Evolutionary conservation across 495 filamentous ascomycete genomes (phyloP).

Genomic region (Xeromyces bisporus): DNA sequence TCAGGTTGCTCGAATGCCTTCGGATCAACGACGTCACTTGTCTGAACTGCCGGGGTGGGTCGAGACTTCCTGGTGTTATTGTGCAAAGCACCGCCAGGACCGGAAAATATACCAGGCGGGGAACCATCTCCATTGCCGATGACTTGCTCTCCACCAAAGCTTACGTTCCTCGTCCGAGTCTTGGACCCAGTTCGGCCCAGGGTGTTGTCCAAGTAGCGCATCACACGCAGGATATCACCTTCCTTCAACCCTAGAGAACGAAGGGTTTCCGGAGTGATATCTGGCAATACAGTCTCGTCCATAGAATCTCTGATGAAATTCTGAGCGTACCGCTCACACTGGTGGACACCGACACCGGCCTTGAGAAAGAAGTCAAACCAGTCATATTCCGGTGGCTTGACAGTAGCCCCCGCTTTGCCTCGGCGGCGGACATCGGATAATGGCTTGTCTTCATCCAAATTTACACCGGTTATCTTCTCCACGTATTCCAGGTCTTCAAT

Average conservation of each 20-base stretch:
- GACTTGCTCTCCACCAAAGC: conserved; percentile 40
- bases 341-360: conserved; percentile 75
- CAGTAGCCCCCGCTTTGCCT: conserved; percentile 33
- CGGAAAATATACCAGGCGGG: conserved; percentile 69
- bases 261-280: conserved; percentile 66
- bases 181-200: conserved; percentile 46
- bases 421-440: conserved; percentile 55
- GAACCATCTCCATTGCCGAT: conserved; percentile 34
- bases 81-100: conserved; percentile 67
- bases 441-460: conserved; percentile 92
- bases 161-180: conserved; percentile 41
- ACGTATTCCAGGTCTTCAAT: conserved; percentile 89
- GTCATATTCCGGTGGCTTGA: conserved; percentile 57
- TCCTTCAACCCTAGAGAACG: conserved; percentile 81
- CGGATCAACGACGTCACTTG: conserved; percentile 70
- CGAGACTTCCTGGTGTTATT: conserved; percentile 95
- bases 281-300: conserved; percentile 78
- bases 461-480: conserved; percentile 67
- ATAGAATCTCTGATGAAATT: conserved; percentile 83
- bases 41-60: conserved; percentile 68
- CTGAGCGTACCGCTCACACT: conserved; percentile 85
- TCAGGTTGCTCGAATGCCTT: conserved; percentile 62
- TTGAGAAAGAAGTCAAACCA: conserved; percentile 98
- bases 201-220: conserved; percentile 73
- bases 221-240: conserved; percentile 89